Percentiles rank a stretch among this genome's conserved stretches.
phyloP scores from a whole-genome alignment of 345 rosid species.

The Gossypium raimondii region DNA sequence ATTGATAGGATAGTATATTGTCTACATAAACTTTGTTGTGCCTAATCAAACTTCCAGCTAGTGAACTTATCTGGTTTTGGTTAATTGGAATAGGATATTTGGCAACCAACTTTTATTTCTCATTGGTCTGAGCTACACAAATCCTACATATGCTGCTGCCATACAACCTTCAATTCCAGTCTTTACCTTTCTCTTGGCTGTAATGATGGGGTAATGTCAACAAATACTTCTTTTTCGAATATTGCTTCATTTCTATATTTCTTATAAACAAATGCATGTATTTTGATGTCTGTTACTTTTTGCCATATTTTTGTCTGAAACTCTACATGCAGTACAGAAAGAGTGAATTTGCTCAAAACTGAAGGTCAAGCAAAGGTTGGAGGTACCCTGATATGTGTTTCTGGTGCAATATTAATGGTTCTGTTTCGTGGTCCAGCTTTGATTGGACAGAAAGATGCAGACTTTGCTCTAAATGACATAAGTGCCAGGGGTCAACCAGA shows the following conservation, averaged over 20 bases:
- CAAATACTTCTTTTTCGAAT: background rate
- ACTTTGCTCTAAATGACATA: conserved; percentile 53
- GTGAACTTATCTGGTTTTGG: conserved; percentile 13
- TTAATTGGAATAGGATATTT: conserved; percentile 62
- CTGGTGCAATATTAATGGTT: conserved; percentile 84
- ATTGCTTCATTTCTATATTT: background rate
- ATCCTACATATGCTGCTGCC: conserved; percentile 98
- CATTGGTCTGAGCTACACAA: conserved; percentile 89
- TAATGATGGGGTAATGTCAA: conserved; percentile 80
- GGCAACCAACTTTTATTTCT: conserved; percentile 98
- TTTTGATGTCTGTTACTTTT: conserved; percentile 23
- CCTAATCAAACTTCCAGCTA: conserved; percentile 13
- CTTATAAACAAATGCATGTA: conserved; percentile 2
- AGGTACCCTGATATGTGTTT: conserved; percentile 79
- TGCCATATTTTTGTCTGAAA: conserved; percentile 16
- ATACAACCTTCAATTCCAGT: conserved; percentile 98
- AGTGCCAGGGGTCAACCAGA: conserved; percentile 90
- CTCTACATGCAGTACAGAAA: conserved; percentile 89
- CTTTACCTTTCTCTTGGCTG: conserved; percentile 88
- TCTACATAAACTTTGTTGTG: conserved; percentile 3
- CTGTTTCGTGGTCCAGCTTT: conserved; percentile 84
- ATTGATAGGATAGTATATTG: conserved; percentile 10
- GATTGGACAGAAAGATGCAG: conserved; percentile 56
- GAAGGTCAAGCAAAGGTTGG: conserved; percentile 93
- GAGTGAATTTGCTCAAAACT: conserved; percentile 61